These are phyloP conservation scores for Trametes coccinea DNA, from an alignment of 768 basidiomycete species.

Conservation along the genomic window DNA sequence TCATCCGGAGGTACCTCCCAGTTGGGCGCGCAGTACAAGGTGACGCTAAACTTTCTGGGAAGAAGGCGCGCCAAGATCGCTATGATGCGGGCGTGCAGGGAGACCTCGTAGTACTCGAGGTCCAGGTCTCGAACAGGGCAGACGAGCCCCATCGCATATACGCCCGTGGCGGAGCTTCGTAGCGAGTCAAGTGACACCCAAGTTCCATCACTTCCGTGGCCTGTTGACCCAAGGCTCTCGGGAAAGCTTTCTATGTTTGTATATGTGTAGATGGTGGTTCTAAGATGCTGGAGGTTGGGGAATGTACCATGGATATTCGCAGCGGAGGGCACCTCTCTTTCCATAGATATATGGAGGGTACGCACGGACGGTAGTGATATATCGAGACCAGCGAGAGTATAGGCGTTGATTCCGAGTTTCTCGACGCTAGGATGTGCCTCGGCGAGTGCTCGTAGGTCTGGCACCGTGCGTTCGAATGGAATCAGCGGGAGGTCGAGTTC, in stretches of 20 bases:
- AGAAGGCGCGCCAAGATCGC: background rate
- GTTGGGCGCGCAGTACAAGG: background rate
- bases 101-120: background rate
- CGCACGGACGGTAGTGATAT: background rate
- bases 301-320: background rate
- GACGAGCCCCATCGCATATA: background rate
- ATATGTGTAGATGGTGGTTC: background rate
- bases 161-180: background rate
- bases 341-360: background rate
- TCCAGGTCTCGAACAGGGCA: constrained; percentile 1
- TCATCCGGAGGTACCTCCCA: background rate
- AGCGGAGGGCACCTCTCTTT: background rate
- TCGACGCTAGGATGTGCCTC: background rate
- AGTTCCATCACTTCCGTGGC: background rate
- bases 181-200: background rate
- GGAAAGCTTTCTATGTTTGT: background rate
- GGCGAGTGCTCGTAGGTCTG: background rate
- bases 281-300: background rate
- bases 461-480: background rate
- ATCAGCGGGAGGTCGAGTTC: background rate
- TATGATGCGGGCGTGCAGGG: background rate
- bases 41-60: background rate
- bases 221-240: too few species aligned
- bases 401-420: background rate
- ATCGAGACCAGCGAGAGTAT: background rate